phyloP scores from a whole-genome alignment of 305 asterid species.

The Solanum chacoense region DNA sequence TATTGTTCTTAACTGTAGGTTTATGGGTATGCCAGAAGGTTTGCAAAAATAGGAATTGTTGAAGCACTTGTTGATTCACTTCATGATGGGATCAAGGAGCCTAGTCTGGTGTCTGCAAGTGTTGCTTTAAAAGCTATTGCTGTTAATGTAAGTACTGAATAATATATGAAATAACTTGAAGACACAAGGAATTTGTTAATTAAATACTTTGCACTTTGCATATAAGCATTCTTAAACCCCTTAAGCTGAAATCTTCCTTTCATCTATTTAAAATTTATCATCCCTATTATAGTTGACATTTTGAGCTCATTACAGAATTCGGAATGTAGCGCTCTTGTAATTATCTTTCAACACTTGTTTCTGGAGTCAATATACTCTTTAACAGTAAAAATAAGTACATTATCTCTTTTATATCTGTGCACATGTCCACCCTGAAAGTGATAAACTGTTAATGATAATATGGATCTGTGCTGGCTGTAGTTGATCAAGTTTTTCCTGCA shows the following conservation, averaged over 20 bases:
- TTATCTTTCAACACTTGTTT: background rate
- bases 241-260: background rate
- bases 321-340: background rate
- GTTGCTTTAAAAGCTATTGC: conserved; percentile 78
- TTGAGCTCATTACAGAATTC: background rate
- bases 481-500: background rate
- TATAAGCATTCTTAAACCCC: background rate
- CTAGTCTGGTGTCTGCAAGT: conserved; percentile 60
- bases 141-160: conserved; percentile 61
- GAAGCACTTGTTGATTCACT: conserved; percentile 75
- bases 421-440: background rate
- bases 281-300: background rate
- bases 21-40: conserved; percentile 84
- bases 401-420: background rate
- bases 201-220: background rate
- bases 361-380: background rate
- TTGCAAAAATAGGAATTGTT: conserved; percentile 63
- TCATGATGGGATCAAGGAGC: conserved; percentile 51
- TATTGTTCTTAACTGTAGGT: conserved; percentile 40
- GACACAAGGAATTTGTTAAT: conserved; percentile 1
- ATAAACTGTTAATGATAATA: background rate
- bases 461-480: background rate
- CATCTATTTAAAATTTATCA: background rate
- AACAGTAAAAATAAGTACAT: background rate
- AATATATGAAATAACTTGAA: background rate